phyloP scores from a whole-genome alignment of 306 rosid species.

The Citrullus amarus region DNA sequence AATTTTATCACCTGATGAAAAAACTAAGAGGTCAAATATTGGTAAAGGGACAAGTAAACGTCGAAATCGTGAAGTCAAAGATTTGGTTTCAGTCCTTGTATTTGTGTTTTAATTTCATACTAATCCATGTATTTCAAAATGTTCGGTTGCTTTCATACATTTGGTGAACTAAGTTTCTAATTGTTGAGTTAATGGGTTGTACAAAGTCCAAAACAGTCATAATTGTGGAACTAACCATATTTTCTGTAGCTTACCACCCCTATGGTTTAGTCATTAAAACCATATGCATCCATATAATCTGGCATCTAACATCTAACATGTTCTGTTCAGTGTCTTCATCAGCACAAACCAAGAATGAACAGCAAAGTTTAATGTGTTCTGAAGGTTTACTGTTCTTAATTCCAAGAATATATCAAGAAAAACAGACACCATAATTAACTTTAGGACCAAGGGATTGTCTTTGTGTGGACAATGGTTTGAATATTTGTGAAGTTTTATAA shows the following conservation, averaged over 20 bases:
- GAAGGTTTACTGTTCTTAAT: constrained; percentile 1
- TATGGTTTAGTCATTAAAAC: background rate
- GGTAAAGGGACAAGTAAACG: background rate
- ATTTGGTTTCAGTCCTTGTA: background rate
- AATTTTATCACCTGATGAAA: background rate
- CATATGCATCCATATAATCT: background rate
- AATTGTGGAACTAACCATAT: background rate
- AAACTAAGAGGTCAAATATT: no score
- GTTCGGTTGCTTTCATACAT: background rate
- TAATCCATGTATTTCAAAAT: background rate
- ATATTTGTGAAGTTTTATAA: background rate
- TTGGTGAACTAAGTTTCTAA: background rate
- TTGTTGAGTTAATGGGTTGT: background rate
- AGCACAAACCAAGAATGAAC: background rate
- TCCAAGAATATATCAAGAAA: background rate
- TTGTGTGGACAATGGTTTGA: constrained; percentile 1
- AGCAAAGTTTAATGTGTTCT: background rate
- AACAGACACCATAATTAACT: background rate
- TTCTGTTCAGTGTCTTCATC: background rate
- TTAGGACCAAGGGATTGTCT: background rate
- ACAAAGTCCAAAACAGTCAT: background rate
- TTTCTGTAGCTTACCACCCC: background rate
- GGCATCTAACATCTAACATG: background rate
- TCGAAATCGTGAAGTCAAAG: background rate
- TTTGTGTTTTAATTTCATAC: background rate